phyloP scores from a whole-genome alignment of 225 moss, liverwort and hornwort species.

The Pleurozium schreberi region DNA sequence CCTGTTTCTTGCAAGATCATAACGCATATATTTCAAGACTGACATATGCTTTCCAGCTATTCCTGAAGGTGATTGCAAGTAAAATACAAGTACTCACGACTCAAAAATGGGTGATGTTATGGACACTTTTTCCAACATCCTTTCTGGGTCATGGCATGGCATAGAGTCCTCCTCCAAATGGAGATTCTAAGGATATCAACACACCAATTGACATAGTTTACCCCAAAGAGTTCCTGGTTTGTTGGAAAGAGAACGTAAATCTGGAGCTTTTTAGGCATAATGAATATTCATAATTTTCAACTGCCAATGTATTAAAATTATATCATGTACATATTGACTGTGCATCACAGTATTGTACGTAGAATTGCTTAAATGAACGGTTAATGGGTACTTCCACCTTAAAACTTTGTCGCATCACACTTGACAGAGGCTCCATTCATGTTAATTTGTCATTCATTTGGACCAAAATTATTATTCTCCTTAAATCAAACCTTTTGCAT shows the following conservation, averaged over 20 bases:
- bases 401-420: too few relatives aligned
- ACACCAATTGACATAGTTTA: neutral
- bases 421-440: neutral
- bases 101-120: neutral
- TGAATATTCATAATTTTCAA: neutral
- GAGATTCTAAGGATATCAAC: neutral
- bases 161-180: neutral
- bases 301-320: too few relatives aligned
- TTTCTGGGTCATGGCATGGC: rapidly evolving
- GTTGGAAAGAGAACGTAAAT: neutral
- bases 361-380: neutral
- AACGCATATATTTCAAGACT: neutral
- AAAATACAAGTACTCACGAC: neutral
- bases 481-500: neutral
- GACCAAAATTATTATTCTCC: neutral
- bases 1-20: neutral
- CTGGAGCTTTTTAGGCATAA: rapidly evolving
- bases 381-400: neutral
- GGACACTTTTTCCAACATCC: neutral
- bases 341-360: neutral
- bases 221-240: rapidly evolving
- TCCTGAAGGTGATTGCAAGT: neutral
- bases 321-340: too few relatives aligned
- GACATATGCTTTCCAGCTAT: neutral
- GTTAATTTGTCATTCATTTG: neutral